phyloP scores from a whole-genome alignment of 306 rosid genomes.

The Prunus persica region Prunus_persica_NCBIv2 NC_034014.1:4411001-4411500 shows the following conservation, averaged over 20 bases:
- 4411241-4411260: constrained; percentile 12
- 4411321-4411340: too few species aligned
- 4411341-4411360: too few species aligned
- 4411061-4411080: not conserved
- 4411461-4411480: too few species aligned
- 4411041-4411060: not conserved
- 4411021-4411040: not conserved
- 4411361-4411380: too few species aligned
- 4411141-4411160: not conserved
- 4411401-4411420: too few species aligned
- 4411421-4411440: too few species aligned
- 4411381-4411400: too few species aligned
- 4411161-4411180: not conserved
- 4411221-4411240: not conserved
- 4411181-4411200: constrained; percentile 14
- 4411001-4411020: not conserved
- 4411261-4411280: too few species aligned
- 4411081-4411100: not conserved
- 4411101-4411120: constrained; percentile 5
- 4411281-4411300: too few species aligned
- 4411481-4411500: too few species aligned
- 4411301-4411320: too few species aligned
- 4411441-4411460: too few species aligned
- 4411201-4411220: not conserved
- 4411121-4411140: not conserved